phyloP scores from a whole-genome alignment of 2,329 filamentous ascomycete genomes.

The Gaeumannomyces tritici region DNA sequence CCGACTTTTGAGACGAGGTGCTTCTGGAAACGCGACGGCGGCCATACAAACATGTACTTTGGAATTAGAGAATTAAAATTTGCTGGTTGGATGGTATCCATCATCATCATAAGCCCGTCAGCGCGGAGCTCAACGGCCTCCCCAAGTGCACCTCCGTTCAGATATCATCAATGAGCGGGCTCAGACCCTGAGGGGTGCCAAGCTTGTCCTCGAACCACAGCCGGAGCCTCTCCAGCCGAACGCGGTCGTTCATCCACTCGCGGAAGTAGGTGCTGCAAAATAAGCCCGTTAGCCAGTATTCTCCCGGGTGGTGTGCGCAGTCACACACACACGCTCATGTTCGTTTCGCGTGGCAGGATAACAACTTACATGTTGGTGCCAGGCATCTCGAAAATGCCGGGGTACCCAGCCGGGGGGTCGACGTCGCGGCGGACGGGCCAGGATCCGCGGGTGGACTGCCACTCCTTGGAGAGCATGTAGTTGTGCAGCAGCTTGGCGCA shows the following conservation, averaged over 20 bases:
- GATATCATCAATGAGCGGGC: slow-evolving; percentile 18
- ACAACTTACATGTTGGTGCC: slow-evolving; percentile 20
- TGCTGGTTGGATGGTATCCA: too few species aligned
- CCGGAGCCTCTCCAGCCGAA: slow-evolving; percentile 27
- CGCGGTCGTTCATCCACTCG: slow-evolving; percentile 30
- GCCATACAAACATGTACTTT: too few species aligned
- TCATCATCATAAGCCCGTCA: too few species aligned
- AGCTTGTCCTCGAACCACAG: slow-evolving; percentile 31
- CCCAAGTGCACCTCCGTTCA: background rate
- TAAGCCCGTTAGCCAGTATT: background rate
- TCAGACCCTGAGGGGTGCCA: slow-evolving; percentile 30
- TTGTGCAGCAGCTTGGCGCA: slow-evolving; percentile 39
- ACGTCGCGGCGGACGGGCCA: slow-evolving; percentile 27
- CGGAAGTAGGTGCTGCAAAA: slow-evolving; percentile 19
- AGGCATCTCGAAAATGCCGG: slow-evolving; percentile 18
- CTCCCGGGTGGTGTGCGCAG: too few species aligned
- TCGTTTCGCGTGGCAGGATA: background rate
- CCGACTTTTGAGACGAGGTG: too few species aligned
- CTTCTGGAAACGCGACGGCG: too few species aligned
- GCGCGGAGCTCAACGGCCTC: too few species aligned
- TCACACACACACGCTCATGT: too few species aligned
- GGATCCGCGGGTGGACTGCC: slow-evolving; percentile 15
- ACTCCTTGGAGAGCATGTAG: slow-evolving; percentile 32
- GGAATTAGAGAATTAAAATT: too few species aligned
- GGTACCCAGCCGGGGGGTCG: slow-evolving; percentile 15